Conservation (phyloP, 176 grass and related monocot species). For the Phyllostachys edulis region DNA sequence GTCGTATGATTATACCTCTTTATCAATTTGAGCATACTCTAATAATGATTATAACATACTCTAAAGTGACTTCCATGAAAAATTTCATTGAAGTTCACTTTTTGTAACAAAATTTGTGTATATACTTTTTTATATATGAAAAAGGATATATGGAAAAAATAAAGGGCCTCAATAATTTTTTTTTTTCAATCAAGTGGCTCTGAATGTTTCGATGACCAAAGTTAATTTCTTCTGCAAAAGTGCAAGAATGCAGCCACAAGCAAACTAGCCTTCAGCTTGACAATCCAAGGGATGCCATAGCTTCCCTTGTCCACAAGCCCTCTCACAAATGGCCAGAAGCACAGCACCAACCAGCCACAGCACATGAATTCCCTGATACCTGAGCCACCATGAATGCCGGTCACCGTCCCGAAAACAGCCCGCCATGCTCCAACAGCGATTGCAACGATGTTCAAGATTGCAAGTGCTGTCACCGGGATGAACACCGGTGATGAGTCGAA, state of each 20-base stretch:
- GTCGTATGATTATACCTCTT: no score
- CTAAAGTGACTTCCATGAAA: no score
- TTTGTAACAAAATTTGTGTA: no score
- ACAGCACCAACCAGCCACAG: constrained; percentile 40
- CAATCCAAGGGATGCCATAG: constrained; percentile 49
- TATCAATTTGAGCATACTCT: no score
- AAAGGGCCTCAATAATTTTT: no score
- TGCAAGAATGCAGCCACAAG: constrained; percentile 37
- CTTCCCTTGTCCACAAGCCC: constrained; percentile 43
- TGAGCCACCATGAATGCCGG: not conserved
- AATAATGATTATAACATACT: no score
- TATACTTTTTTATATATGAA: no score
- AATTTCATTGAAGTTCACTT: no score
- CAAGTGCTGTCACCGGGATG: constrained; percentile 29
- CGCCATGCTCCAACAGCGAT: not conserved
- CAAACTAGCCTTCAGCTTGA: constrained; percentile 37
- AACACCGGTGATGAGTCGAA: constrained; percentile 53
- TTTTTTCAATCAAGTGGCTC: not conserved
- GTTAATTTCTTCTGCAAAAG: constrained; percentile 14
- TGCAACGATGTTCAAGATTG: constrained; percentile 8
- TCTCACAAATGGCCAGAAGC: constrained; percentile 55
- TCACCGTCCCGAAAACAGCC: not conserved
- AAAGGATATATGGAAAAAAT: no score
- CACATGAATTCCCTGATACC: constrained; percentile 35
- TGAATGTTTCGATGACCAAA: not conserved